Evolutionary conservation across 768 basidiomycete genomes (phyloP).

Genomic region (Boletus reticuloceps): DNA sequence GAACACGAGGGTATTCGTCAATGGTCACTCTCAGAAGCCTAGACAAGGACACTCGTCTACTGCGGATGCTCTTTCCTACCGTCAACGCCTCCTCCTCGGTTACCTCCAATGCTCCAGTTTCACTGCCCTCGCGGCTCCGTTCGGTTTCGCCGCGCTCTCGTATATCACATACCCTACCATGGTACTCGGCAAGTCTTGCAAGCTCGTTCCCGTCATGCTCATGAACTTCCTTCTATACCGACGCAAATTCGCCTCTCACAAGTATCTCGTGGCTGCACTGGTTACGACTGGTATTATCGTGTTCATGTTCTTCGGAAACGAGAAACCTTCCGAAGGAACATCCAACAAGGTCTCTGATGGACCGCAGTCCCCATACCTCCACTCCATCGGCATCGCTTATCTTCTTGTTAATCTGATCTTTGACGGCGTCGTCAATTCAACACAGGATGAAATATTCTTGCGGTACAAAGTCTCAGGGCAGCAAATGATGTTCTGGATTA

Average conservation of each 20-base stretch:
- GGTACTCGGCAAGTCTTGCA: conserved; percentile 98
- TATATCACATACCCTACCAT: conserved; percentile 98
- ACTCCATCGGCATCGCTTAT: conserved; percentile 70
- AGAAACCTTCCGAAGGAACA: conserved; percentile 38
- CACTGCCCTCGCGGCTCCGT: conserved; percentile 90
- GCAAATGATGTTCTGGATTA: conserved; percentile 99
- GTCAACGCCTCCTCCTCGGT: conserved; percentile 55
- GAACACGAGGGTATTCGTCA: conserved; percentile 36
- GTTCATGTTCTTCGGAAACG: conserved; percentile 87
- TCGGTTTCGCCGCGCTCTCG: conserved; percentile 92
- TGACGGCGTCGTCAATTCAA: conserved; percentile 93
- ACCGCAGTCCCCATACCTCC: conserved; percentile 44
- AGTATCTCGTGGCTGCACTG: conserved; percentile 92
- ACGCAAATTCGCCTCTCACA: conserved; percentile 87
- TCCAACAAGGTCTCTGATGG: conserved; percentile 32
- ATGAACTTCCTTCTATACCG: conserved; percentile 97
- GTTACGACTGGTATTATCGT: conserved; percentile 89
- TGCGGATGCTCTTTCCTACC: conserved; percentile 34
- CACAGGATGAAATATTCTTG: conserved; percentile 95
- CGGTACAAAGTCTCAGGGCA: conserved; percentile 76
- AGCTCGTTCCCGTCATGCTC: conserved; percentile 96
- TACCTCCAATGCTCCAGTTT: conserved; percentile 85
- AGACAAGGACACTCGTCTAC: conserved; percentile 25
- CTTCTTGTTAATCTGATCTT: conserved; percentile 84
- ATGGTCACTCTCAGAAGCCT: conserved; percentile 29